Evolutionary conservation across 2,329 filamentous ascomycete species (phyloP).

Genomic region (Alternaria panax): DNA sequence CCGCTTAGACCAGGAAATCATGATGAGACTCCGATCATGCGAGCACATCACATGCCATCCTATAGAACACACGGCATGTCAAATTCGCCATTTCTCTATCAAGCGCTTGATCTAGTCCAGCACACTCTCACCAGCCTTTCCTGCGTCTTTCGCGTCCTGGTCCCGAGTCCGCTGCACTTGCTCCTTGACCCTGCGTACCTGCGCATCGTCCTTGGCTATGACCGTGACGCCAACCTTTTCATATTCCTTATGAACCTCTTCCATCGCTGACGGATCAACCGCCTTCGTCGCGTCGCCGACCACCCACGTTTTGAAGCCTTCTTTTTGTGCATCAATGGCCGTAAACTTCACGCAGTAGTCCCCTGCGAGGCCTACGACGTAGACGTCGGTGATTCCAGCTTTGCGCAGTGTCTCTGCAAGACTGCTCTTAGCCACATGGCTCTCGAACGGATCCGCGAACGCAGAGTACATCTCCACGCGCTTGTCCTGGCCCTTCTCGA

Average conservation of each 20-base stretch:
- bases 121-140: constrained; percentile 10
- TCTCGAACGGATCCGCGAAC: constrained; percentile 80
- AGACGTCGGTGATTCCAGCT: constrained; percentile 76
- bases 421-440: constrained; percentile 66
- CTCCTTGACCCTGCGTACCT: constrained; percentile 61
- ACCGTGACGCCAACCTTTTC: constrained; percentile 67
- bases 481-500: constrained; percentile 79
- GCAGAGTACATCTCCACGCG: constrained; percentile 93
- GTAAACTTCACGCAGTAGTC: constrained; percentile 90
- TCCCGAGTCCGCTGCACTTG: constrained; percentile 12
- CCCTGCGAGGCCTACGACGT: constrained; percentile 82
- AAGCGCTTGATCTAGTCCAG: constrained; percentile 1
- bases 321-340: constrained; percentile 76
- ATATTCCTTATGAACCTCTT: constrained; percentile 62
- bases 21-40: not conserved
- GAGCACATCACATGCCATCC: not conserved
- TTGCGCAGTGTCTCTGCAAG: constrained; percentile 66
- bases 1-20: not conserved
- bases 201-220: constrained; percentile 63
- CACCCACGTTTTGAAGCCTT: constrained; percentile 79
- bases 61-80: not conserved
- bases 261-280: constrained; percentile 70
- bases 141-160: constrained; percentile 8
- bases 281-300: constrained; percentile 79
- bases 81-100: not conserved